phyloP scores from a whole-genome alignment of 768 basidiomycete genomes.

The Amanita inopinata region DNA sequence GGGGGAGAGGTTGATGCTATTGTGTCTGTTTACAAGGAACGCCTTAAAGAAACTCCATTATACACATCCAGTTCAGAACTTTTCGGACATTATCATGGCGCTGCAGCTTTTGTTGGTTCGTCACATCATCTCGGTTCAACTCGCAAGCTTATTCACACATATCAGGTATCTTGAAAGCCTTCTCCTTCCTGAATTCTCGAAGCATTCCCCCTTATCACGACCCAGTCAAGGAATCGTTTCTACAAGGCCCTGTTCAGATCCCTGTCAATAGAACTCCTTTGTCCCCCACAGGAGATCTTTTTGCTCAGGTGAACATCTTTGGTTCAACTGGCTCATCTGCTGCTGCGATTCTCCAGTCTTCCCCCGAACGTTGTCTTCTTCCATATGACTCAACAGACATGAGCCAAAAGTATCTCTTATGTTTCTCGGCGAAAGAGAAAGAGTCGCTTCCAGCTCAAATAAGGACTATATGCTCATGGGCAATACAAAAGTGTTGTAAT shows the following conservation, averaged over 20 bases:
- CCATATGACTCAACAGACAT: neutral
- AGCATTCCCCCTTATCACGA: neutral
- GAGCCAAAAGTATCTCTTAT: neutral
- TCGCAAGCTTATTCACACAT: too few species aligned
- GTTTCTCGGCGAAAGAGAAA: neutral
- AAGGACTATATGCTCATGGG: neutral
- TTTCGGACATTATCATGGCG: neutral
- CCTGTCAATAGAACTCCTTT: neutral
- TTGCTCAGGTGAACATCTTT: neutral
- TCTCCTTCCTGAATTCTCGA: neutral
- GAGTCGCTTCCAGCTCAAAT: neutral
- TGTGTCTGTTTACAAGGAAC: neutral
- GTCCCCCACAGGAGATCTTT: neutral
- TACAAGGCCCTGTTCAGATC: neutral
- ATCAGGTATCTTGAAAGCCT: neutral
- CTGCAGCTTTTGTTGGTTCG: neutral
- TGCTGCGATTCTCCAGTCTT: neutral
- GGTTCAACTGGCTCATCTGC: neutral
- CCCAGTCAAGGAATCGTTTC: neutral
- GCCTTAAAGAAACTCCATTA: neutral
- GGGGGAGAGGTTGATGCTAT: neutral
- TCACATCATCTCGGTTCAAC: neutral
- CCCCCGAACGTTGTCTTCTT: neutral
- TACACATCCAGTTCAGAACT: neutral
- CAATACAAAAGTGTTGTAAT: neutral